Conservation (phyloP, 2,329 filamentous ascomycete genomes). For the Cytospora mali region DNA sequence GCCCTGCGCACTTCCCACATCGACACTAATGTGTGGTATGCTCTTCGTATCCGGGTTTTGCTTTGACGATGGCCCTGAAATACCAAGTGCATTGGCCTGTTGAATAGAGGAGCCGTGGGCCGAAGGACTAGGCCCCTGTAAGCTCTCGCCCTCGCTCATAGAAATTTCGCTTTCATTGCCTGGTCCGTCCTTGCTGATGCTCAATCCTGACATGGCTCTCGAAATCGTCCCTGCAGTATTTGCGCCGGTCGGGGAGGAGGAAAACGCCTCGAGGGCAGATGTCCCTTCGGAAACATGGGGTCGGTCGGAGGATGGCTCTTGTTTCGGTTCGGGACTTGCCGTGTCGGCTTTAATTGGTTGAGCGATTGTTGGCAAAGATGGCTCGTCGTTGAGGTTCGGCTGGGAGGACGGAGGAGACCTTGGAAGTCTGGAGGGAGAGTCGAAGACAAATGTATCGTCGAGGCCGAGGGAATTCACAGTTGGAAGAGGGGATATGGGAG, state of each 20-base stretch:
- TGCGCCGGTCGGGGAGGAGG: conserved; percentile 59
- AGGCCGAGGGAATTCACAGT: conserved; percentile 48
- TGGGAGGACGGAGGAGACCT: conserved; percentile 7
- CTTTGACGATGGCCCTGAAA: conserved; percentile 36
- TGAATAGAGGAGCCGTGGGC: conserved; percentile 38
- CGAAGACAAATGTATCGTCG: conserved; percentile 65
- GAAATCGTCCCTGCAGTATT: conserved; percentile 57
- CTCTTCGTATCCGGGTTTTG: conserved; percentile 40
- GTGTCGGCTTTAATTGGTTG: not conserved
- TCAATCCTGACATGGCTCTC: conserved; percentile 52
- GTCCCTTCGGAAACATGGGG: conserved; percentile 36
- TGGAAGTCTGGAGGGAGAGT: conserved; percentile 43
- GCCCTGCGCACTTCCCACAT: conserved; percentile 52
- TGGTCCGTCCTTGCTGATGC: conserved; percentile 28
- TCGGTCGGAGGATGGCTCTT: conserved; percentile 28
- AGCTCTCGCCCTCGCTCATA: conserved; percentile 34
- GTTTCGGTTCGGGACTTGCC: conserved; percentile 15
- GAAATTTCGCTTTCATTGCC: conserved; percentile 29
- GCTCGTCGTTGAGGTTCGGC: conserved; percentile 15
- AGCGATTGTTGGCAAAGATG: conserved; percentile 14
- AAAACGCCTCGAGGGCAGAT: conserved; percentile 55
- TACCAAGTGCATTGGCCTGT: conserved; percentile 32
- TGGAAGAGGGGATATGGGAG: conserved; percentile 59
- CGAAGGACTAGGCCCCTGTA: not conserved
- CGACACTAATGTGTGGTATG: conserved; percentile 38